These are phyloP conservation scores for Fusarium heterosporum DNA, from an alignment of 2,329 filamentous ascomycete species.

Conservation along the genomic window DNA sequence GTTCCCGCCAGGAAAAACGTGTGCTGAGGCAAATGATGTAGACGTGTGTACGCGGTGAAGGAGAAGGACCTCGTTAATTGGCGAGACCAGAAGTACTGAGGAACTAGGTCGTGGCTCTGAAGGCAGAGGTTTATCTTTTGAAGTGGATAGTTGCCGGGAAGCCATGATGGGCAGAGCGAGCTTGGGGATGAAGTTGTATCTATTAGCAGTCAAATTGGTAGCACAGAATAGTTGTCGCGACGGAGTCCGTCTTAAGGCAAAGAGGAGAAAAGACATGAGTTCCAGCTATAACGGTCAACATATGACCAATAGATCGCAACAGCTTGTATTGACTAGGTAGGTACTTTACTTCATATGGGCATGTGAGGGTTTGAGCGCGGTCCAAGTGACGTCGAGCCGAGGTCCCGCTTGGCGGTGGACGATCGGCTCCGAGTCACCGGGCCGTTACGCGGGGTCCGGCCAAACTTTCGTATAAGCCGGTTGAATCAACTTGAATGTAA, in stretches of 20 bases:
- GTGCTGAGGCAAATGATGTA: slow-evolving; percentile 86
- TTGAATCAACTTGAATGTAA: neutral
- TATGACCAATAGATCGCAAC: slow-evolving; percentile 12
- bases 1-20: slow-evolving; percentile 95
- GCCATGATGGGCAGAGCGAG: slow-evolving; percentile 26
- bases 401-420: slow-evolving; percentile 35
- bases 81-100: slow-evolving; percentile 87
- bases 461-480: neutral
- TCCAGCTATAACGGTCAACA: neutral
- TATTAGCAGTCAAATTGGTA: neutral
- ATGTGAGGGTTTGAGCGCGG: slow-evolving; percentile 35
- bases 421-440: slow-evolving; percentile 33
- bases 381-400: slow-evolving; percentile 41
- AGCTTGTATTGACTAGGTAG: neutral
- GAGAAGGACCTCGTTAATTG: slow-evolving; percentile 86
- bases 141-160: slow-evolving; percentile 23
- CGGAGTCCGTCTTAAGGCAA: slow-evolving; percentile 26
- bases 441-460: slow-evolving; percentile 8
- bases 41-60: slow-evolving; percentile 87
- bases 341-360: neutral
- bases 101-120: slow-evolving; percentile 72
- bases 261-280: slow-evolving; percentile 34
- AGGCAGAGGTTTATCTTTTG: slow-evolving; percentile 43
- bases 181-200: slow-evolving; percentile 13
- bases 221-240: slow-evolving; percentile 17